These are phyloP conservation scores for Colletotrichum limetticola DNA, from an alignment of 2,329 filamentous ascomycete genomes.

Conservation along the genomic window DNA sequence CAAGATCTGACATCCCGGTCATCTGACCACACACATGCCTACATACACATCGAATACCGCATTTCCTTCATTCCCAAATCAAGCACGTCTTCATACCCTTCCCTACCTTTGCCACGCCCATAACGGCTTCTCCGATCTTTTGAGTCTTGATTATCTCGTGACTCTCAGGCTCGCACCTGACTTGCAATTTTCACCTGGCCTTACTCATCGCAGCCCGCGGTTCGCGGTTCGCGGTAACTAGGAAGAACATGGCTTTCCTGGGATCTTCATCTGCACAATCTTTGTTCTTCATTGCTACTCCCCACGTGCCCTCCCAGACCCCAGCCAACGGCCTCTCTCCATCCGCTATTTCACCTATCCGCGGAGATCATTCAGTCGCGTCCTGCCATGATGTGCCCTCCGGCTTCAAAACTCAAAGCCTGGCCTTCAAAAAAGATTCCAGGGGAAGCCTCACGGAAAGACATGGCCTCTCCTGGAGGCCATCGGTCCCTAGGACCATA, in stretches of 20 bases:
- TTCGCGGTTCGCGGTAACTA: not conserved
- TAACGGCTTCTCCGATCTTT: not conserved
- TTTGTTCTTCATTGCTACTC: not conserved
- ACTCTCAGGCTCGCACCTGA: not conserved
- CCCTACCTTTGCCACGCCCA: too few relatives aligned
- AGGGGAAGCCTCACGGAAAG: not conserved
- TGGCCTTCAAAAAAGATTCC: not conserved
- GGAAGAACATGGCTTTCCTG: not conserved
- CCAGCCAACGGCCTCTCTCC: not conserved
- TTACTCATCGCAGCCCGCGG: not conserved
- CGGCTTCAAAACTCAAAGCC: not conserved
- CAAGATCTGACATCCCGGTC: slow-evolving; percentile 9
- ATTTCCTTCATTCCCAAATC: not conserved
- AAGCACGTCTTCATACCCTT: not conserved
- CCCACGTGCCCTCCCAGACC: too few relatives aligned
- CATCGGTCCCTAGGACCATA: not conserved
- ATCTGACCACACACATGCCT: not conserved
- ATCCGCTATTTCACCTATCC: not conserved
- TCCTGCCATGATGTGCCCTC: not conserved
- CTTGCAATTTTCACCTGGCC: not conserved
- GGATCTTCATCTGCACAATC: not conserved
- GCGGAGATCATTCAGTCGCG: slow-evolving; percentile 11
- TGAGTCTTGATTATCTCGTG: not conserved
- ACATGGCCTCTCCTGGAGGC: not conserved
- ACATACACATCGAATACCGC: not conserved